Evolutionary conservation across 441 rosid genomes (phyloP), one percentile per base, ranked within the genome.

Genomic region (Daphne laureola): DNA sequence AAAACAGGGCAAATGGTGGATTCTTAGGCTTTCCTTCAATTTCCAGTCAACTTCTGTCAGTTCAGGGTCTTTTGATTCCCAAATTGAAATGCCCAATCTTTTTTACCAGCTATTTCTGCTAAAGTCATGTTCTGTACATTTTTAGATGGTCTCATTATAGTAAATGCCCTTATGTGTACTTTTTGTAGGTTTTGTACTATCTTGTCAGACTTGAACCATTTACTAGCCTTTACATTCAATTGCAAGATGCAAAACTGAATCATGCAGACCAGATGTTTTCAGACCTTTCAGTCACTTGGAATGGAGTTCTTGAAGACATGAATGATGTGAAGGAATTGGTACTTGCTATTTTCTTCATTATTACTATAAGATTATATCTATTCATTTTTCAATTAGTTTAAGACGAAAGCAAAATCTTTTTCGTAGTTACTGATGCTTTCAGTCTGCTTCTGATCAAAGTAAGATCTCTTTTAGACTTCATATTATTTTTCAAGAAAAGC

Each of bases 321-420:
- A 90, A 95, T 72, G 96, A 90, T 78, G 95, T 90, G 60, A 90
- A 90, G 76, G 98, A 90, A 74, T 71, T 90, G 92, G 98, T 90
- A 74, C 46, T 87, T 63, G 49, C 69, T 43, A 49, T 17, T 63
- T 54, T 66, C 38, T 49, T 53, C 44, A 35, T 43, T 59, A 49
- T 6, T 9, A n/a, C n/a, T 9, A 31, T 31, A 31, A 31, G 2
- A 31, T 31, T 7, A 31, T 31, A 31, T 31, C 11, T 4, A 31
- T 31, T 9, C 6, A 31, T 31, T 8, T 5, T 31, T 31, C 2
- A 31, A 31, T 31, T 31, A 31, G 4, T 31, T 31, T 31, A 31
- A 31, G 11, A 31, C 0, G 11, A 31, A 31, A 21, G 4, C 11
- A 5, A 31, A 31, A 31, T 31, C 8, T 31, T 31, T 3, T 31